Base-by-base conservation (phyloP, 148 eudicot species). In the Limonium bicolor region DNA sequence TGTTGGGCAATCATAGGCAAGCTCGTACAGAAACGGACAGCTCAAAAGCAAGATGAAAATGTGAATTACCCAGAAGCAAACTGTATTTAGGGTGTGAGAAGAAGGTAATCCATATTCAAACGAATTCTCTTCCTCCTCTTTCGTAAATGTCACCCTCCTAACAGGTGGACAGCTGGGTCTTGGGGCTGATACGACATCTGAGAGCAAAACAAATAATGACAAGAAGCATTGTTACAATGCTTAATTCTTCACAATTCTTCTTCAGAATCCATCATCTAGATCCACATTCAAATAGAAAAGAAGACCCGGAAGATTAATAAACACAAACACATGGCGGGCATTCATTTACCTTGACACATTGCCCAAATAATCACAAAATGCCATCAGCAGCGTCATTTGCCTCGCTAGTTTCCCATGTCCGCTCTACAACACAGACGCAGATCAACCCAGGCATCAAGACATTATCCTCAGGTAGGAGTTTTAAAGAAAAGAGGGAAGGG, bases 51-150 rank as follows among this genome's bases (percentile, higher is more conserved):
- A 32, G 56, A 46, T 50, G 45, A 15, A 64, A 39, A 41, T 21
- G 20, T 11, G 19, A 35, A 46, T 57, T 73, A 92, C 99, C 99
- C 99, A 20, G 88, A 92, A 73, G 72, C 99, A 92, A 46, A 86
- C 74, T 20, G 99, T 92, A 71, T 92, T 92, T 36, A 90, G 99
- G 64, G 95, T 92, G 69, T 92, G 99, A 41, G 99, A 92, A 27
- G 99, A 90, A 53, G 99, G 94, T 58, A 90, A 65, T 26, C 99
- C 99, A 62, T 85, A 85, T 68, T 90, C 99, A 61, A 66, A 54
- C 12, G 95, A 87, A 63, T 90, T 85, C 13, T 85, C 95, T 67
- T 62, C 61, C 82, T 90, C 99, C 69, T 90, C 99, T 55, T 76
- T 54, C 11, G 95, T 80, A 53, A 70, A 73, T 26, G 80, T 78